Conservation (phyloP, 2,329 filamentous ascomycete species). For the Aspergillus pseudoviridinutans region DNA sequence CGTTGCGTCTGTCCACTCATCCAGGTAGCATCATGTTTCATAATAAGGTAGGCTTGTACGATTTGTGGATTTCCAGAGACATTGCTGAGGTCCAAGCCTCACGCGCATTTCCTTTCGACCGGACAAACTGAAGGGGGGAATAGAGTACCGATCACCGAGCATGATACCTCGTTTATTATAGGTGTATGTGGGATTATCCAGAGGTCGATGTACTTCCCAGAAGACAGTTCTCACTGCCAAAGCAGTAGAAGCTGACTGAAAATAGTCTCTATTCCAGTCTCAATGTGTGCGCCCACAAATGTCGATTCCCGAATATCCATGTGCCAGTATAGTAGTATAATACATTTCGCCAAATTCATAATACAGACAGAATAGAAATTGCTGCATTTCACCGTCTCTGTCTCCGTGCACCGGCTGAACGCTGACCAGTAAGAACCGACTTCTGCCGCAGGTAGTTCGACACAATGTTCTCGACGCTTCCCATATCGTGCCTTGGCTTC, state of each 20-base stretch:
- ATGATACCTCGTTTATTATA: background rate
- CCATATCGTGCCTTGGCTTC: conserved; percentile 80
- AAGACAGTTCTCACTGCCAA: background rate
- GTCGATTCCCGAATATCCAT: conserved; percentile 12
- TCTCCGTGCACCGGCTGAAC: conserved; percentile 10
- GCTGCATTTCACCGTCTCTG: conserved; percentile 16
- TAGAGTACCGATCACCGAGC: background rate
- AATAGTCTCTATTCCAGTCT: conserved; percentile 5
- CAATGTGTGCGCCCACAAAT: background rate
- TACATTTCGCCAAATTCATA: conserved; percentile 24
- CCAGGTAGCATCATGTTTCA: background rate
- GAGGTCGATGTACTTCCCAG: background rate
- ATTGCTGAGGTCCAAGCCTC: background rate
- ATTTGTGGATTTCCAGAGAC: background rate
- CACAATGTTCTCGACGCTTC: conserved; percentile 78
- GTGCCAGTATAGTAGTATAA: conserved; percentile 30
- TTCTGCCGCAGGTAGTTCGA: conserved; percentile 58
- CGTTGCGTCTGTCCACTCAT: background rate
- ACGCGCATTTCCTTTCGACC: too few species aligned
- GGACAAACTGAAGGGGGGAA: background rate
- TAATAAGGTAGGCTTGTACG: background rate
- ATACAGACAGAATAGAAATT: conserved; percentile 4
- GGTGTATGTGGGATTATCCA: background rate
- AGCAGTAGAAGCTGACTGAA: background rate
- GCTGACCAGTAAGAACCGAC: conserved; percentile 38